These are phyloP conservation scores for Russula abietina DNA, from an alignment of 768 basidiomycete species.

Conservation along the genomic window DNA sequence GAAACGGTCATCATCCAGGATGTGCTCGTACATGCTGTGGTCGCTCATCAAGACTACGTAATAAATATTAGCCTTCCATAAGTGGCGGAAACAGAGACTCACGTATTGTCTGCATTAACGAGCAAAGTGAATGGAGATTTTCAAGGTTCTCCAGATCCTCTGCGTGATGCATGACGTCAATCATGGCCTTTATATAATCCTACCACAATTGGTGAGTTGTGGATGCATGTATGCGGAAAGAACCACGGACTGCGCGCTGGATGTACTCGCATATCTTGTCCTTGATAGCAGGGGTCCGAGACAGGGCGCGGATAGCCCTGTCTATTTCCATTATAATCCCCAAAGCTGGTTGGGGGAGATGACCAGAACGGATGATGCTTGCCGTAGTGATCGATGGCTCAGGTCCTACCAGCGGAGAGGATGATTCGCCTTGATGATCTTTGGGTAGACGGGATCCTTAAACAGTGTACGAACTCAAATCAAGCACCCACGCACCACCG, in stretches of 20 bases:
- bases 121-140: slow-evolving; percentile 85
- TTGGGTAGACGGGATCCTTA: slow-evolving; percentile 30
- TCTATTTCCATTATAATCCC: slow-evolving; percentile 79
- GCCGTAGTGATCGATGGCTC: slow-evolving; percentile 56
- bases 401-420: slow-evolving; percentile 55
- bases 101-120: slow-evolving; percentile 93
- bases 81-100: slow-evolving; percentile 31
- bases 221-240: slow-evolving; percentile 1
- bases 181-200: slow-evolving; percentile 85
- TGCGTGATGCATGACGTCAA: slow-evolving; percentile 78
- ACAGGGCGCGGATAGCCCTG: slow-evolving; percentile 64
- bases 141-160: slow-evolving; percentile 91
- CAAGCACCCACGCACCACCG: slow-evolving; percentile 43
- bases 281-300: slow-evolving; percentile 65
- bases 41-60: slow-evolving; percentile 87
- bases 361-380: slow-evolving; percentile 62
- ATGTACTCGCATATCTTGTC: slow-evolving; percentile 90
- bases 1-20: slow-evolving; percentile 89
- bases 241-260: slow-evolving; percentile 62
- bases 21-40: slow-evolving; percentile 88
- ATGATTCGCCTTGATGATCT: slow-evolving; percentile 44
- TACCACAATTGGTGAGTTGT: slow-evolving; percentile 31
- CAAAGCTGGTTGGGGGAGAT: slow-evolving; percentile 68
- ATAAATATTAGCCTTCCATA: background rate
- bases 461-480: slow-evolving; percentile 7